Conservation (phyloP, 306 rosid genomes). For the Malus sylvestris region DNA sequence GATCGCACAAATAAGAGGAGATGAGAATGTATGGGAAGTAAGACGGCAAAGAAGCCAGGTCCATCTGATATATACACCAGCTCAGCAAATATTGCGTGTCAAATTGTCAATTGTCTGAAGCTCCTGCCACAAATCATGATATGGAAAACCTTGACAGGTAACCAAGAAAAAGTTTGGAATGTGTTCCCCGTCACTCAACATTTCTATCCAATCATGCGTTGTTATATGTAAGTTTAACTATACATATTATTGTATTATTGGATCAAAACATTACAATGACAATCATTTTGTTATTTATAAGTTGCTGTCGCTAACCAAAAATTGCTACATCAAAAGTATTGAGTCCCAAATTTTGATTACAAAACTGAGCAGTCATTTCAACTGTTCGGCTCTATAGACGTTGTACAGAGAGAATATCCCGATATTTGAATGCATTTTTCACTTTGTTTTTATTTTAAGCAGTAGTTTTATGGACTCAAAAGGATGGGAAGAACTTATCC, state of each 20-base stretch:
- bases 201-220: too few species aligned
- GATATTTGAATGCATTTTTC: background rate
- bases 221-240: too few species aligned
- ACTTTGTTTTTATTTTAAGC: background rate
- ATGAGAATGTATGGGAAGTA: too few species aligned
- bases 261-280: too few species aligned
- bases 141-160: background rate
- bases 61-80: background rate
- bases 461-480: constrained; percentile 10
- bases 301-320: background rate
- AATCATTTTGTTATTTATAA: background rate
- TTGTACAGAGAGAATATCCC: background rate
- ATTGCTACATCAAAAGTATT: background rate
- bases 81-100: background rate
- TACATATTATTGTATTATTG: too few species aligned
- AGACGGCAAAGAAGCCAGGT: too few species aligned
- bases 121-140: background rate
- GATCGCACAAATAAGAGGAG: too few species aligned
- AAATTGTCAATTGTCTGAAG: background rate
- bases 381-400: background rate
- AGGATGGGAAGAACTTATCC: constrained; percentile 43
- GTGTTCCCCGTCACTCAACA: too few species aligned
- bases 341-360: background rate
- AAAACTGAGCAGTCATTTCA: background rate
- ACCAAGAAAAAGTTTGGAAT: background rate